Evolutionary conservation across 257 asterid species (phyloP).

Genomic region (Nicotiana tabacum): DNA sequence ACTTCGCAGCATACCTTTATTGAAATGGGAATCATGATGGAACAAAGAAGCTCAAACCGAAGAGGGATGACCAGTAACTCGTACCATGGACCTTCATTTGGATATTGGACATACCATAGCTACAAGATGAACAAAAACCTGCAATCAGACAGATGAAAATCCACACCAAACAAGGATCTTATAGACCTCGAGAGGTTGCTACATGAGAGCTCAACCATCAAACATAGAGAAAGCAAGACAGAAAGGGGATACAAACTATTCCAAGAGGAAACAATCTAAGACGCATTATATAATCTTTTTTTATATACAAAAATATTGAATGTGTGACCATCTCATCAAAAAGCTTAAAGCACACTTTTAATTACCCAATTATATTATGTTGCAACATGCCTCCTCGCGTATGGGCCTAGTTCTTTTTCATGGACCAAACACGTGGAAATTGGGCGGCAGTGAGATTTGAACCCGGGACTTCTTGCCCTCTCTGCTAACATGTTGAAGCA

Average conservation of each 20-base stretch:
- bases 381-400: neutral
- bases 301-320: neutral
- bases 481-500: neutral
- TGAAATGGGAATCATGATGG: slow-evolving; percentile 99
- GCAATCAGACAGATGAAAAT: slow-evolving; percentile 7
- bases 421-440: neutral
- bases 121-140: slow-evolving; percentile 29
- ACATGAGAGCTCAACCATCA: neutral
- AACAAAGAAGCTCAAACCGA: slow-evolving; percentile 98
- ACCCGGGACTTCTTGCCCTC: neutral
- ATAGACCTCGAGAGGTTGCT: neutral
- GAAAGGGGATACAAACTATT: neutral
- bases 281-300: neutral
- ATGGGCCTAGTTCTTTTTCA: neutral
- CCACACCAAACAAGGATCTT: neutral
- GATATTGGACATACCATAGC: slow-evolving; percentile 96
- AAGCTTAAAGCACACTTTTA: neutral
- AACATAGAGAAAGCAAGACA: neutral
- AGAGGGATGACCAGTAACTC: slow-evolving; percentile 95
- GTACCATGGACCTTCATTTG: slow-evolving; percentile 96
- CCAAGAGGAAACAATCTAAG: neutral
- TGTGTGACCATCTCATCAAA: neutral
- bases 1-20: slow-evolving; percentile 63
- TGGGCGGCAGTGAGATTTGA: neutral
- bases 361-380: neutral